A percentile compares a stretch with the other conserved stretches of the same genome.
phyloP scores from a whole-genome alignment of 176 grass and related monocot genomes.

The Coix lacrymajobi region DNA sequence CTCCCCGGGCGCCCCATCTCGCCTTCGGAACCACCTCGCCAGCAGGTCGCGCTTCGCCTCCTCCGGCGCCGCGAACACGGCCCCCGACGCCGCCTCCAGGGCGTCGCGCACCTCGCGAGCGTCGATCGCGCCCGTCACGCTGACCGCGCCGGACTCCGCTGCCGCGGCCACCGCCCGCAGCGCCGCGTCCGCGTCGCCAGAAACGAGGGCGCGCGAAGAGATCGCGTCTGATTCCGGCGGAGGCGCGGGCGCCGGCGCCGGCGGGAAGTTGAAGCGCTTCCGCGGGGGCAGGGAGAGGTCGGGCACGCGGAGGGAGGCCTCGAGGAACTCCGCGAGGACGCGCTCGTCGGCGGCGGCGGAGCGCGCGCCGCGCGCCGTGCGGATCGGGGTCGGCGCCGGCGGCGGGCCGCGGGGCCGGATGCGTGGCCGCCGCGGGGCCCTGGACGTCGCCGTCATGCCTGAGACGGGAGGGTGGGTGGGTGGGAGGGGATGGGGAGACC shows the following conservation, averaged over 20 bases:
- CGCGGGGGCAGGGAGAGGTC: conserved; percentile 40
- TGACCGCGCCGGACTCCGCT: conserved; percentile 37
- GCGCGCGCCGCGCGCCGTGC: conserved; percentile 52
- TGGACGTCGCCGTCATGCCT: conserved; percentile 48
- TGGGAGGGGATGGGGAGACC: not conserved
- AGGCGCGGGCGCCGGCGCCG: not conserved
- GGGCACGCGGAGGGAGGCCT: conserved; percentile 56
- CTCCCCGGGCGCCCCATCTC: conserved; percentile 32
- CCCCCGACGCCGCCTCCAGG: conserved; percentile 19
- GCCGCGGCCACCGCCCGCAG: conserved; percentile 9
- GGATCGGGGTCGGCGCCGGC: conserved; percentile 68
- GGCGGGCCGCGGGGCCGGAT: conserved; percentile 38
- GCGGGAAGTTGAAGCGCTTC: conserved; percentile 38
- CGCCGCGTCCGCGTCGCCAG: not conserved
- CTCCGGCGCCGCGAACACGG: conserved; percentile 37
- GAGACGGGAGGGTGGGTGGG: not conserved
- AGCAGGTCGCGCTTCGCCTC: conserved; percentile 35
- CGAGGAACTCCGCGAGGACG: conserved; percentile 65
- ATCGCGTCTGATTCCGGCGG: not conserved
- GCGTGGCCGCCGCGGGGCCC: conserved; percentile 16
- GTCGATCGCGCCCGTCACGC: conserved; percentile 24
- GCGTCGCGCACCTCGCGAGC: conserved; percentile 30
- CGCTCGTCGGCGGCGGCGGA: conserved; percentile 65
- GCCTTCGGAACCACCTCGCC: conserved; percentile 28
- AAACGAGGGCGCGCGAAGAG: not conserved